phyloP scores from a whole-genome alignment of 768 basidiomycete genomes.

The Boletus sensibilis region DNA sequence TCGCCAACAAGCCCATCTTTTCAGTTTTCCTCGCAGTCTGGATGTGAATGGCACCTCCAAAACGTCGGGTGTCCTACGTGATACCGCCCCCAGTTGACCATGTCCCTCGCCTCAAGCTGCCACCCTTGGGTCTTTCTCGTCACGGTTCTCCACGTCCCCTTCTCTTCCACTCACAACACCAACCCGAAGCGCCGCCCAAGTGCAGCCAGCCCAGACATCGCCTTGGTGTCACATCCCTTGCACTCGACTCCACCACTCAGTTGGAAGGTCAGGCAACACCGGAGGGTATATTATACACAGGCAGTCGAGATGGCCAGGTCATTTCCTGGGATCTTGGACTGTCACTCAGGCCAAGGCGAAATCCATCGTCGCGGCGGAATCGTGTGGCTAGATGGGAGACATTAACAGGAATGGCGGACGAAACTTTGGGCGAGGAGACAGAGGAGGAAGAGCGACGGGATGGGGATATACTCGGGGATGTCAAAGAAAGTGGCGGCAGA shows the following conservation, averaged over 20 bases:
- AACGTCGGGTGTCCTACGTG: conserved; percentile 83
- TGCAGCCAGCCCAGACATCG: conserved; percentile 73
- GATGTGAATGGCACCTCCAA: conserved; percentile 44
- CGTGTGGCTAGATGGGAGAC: conserved; percentile 64
- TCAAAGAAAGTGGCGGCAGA: conserved; percentile 41
- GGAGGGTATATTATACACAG: conserved; percentile 87
- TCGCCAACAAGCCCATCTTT: neutral
- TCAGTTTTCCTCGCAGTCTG: conserved; percentile 4
- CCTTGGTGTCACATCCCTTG: conserved; percentile 83
- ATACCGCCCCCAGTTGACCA: conserved; percentile 68
- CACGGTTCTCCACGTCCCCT: conserved; percentile 71
- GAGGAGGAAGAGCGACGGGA: conserved; percentile 69
- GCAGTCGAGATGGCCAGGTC: conserved; percentile 84
- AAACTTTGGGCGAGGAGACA: conserved; percentile 60
- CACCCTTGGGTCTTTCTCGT: conserved; percentile 59
- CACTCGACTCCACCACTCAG: conserved; percentile 79
- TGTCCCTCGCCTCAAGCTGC: conserved; percentile 68
- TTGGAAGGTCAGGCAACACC: conserved; percentile 65
- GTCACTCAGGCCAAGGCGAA: conserved; percentile 50
- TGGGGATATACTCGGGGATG: conserved; percentile 77
- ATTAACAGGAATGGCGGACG: conserved; percentile 83
- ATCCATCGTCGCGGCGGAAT: conserved; percentile 17
- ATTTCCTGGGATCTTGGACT: conserved; percentile 85
- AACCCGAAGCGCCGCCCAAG: conserved; percentile 17
- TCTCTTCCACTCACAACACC: conserved; percentile 43